phyloP scores from a whole-genome alignment of 202 grass and related monocot species.

The Alloteropsis angusta region DNA sequence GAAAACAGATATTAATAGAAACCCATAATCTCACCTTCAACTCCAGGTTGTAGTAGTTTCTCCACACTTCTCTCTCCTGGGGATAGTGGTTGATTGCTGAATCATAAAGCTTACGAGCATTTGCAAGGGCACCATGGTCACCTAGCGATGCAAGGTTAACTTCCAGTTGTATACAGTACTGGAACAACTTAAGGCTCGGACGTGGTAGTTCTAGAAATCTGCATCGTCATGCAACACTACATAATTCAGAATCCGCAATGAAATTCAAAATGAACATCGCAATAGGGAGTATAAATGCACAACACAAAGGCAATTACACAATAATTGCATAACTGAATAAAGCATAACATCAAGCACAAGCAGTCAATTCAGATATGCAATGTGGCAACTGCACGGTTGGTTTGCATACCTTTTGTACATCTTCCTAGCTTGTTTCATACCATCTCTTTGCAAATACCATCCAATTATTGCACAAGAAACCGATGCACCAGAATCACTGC shows the following conservation, averaged over 20 bases:
- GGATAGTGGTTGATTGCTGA: constrained; percentile 43
- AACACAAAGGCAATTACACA: no score
- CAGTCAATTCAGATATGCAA: not conserved
- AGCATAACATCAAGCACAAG: not conserved
- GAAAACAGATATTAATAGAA: not conserved
- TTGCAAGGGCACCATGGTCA: constrained; percentile 27
- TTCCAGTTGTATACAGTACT: constrained; percentile 70
- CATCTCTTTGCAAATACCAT: constrained; percentile 61
- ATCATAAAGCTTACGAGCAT: constrained; percentile 59
- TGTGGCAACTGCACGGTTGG: not conserved
- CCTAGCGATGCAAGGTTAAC: constrained; percentile 47
- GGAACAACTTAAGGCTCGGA: constrained; percentile 64
- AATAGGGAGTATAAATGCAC: not conserved
- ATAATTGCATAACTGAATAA: not conserved
- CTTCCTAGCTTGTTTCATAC: constrained; percentile 50
- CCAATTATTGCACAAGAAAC: constrained; percentile 49
- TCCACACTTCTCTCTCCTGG: constrained; percentile 64
- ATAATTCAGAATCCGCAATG: not conserved
- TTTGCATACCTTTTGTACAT: constrained; percentile 47
- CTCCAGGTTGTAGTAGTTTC: constrained; percentile 74
- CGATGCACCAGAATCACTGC: constrained; percentile 38
- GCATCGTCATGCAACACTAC: not conserved
- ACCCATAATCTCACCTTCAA: constrained; percentile 35
- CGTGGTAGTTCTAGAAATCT: constrained; percentile 59
- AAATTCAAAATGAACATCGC: not conserved